Evolutionary conservation across 108 stramenopile species (phyloP).

Genomic region (Chaetoceros tenuissimus): DNA sequence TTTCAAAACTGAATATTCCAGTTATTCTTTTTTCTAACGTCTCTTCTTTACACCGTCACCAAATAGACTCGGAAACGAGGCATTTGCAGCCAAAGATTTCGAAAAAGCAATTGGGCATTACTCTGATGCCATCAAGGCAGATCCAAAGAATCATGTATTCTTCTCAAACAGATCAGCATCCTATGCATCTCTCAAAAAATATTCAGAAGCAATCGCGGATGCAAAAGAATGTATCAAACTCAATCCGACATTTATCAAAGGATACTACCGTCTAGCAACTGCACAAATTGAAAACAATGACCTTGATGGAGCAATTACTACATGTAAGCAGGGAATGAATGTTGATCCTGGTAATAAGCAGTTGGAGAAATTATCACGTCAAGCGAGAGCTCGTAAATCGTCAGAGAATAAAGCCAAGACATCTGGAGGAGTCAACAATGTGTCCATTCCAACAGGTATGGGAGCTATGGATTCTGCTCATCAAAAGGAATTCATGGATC

Average conservation of each 20-base stretch:
- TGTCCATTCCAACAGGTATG: not conserved
- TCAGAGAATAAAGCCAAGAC: constrained; percentile 16
- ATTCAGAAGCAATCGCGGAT: constrained; percentile 59
- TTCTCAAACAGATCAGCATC: constrained; percentile 90
- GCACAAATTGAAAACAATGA: constrained; percentile 75
- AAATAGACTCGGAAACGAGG: constrained; percentile 79
- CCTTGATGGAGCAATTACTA: constrained; percentile 63
- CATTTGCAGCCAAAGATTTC: constrained; percentile 72
- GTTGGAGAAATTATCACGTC: constrained; percentile 63
- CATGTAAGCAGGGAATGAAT: constrained; percentile 73
- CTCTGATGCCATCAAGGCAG: constrained; percentile 79
- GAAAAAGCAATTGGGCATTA: constrained; percentile 80
- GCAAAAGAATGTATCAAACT: constrained; percentile 88
- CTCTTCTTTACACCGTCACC: not conserved
- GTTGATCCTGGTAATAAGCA: constrained; percentile 73
- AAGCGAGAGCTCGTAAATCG: constrained; percentile 19
- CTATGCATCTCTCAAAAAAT: constrained; percentile 66
- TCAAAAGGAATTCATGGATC: constrained; percentile 68
- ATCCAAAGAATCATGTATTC: constrained; percentile 82
- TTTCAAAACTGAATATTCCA: too few species aligned
- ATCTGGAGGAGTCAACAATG: not conserved
- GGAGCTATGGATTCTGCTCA: constrained; percentile 22
- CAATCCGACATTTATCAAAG: constrained; percentile 82
- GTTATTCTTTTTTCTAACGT: not conserved
- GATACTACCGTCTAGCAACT: constrained; percentile 84